phyloP scores from a whole-genome alignment of 352 stramenopile species.

The Phytopythium litorale region DNA sequence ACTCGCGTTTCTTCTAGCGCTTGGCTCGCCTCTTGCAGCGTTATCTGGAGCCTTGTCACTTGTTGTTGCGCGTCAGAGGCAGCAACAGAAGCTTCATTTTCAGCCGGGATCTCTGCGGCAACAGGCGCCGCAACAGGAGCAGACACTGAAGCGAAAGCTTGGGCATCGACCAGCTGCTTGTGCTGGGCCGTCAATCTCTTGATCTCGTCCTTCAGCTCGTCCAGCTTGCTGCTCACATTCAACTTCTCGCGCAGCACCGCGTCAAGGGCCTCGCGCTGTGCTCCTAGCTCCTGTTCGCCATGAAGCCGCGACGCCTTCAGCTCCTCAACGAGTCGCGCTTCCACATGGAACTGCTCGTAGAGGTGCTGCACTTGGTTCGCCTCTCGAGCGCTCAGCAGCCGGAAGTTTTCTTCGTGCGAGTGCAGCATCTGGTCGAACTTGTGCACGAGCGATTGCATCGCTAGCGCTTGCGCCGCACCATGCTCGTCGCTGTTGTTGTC shows the following conservation, averaged over 20 bases:
- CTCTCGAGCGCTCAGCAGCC: slow-evolving; percentile 38
- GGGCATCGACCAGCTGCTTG: slow-evolving; percentile 26
- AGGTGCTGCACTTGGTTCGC: slow-evolving; percentile 40
- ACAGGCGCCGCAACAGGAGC: neutral
- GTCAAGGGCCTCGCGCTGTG: slow-evolving; percentile 32
- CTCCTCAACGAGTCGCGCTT: slow-evolving; percentile 44
- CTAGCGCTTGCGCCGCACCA: slow-evolving; percentile 17
- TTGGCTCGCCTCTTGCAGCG: slow-evolving; percentile 34
- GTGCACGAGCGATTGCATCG: slow-evolving; percentile 41
- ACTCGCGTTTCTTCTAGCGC: slow-evolving; percentile 33
- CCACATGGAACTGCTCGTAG: slow-evolving; percentile 48
- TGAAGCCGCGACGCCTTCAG: slow-evolving; percentile 23
- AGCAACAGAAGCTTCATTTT: slow-evolving; percentile 4
- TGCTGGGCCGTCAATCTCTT: slow-evolving; percentile 37
- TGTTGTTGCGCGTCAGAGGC: slow-evolving; percentile 20
- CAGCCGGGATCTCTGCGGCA: neutral
- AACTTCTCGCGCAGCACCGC: slow-evolving; percentile 32
- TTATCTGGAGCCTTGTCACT: slow-evolving; percentile 35
- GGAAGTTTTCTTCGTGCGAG: slow-evolving; percentile 47
- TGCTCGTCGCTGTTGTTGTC: slow-evolving; percentile 3
- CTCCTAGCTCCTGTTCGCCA: slow-evolving; percentile 24
- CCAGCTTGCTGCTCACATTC: slow-evolving; percentile 26
- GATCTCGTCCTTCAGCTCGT: slow-evolving; percentile 53
- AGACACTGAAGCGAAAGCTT: slow-evolving; percentile 3
- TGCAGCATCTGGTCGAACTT: slow-evolving; percentile 42